Percentiles rank a stretch among this genome's conserved stretches.
Conservation (phyloP, 768 basidiomycete species). For the Sporobolomyces phaffii region DNA sequence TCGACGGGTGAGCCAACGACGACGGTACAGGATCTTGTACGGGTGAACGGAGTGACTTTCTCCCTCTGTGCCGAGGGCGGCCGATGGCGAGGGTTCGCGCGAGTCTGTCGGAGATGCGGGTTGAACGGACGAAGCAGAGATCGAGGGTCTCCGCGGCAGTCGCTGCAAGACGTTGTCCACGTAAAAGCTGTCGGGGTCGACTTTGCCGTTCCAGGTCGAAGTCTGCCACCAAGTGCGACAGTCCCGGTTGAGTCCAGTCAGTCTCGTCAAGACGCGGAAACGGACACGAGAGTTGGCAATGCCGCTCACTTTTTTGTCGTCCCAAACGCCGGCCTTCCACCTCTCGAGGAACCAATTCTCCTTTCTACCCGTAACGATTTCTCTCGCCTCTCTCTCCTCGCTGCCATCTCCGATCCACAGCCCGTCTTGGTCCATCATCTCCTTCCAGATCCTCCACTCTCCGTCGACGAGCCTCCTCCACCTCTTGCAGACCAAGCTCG, state of each 20-base stretch:
- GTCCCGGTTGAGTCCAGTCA: too few species aligned
- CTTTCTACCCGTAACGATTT: constrained; percentile 50
- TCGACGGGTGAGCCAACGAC: constrained; percentile 69
- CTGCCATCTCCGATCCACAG: constrained; percentile 85
- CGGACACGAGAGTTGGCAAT: too few species aligned
- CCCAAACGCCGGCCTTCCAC: constrained; percentile 41
- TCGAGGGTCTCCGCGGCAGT: neutral
- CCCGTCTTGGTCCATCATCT: constrained; percentile 71
- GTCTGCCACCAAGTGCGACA: neutral
- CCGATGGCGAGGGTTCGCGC: constrained; percentile 19
- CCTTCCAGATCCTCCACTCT: constrained; percentile 82
- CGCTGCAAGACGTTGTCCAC: constrained; percentile 45
- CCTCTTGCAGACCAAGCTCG: constrained; percentile 69
- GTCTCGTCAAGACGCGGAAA: too few species aligned
- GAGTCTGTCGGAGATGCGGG: constrained; percentile 41
- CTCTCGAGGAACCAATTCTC: constrained; percentile 38
- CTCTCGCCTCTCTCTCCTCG: constrained; percentile 70
- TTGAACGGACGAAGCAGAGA: constrained; percentile 25
- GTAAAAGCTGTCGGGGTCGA: constrained; percentile 50
- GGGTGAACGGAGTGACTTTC: constrained; percentile 58
- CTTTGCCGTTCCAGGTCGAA: constrained; percentile 43
- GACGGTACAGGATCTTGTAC: constrained; percentile 88
- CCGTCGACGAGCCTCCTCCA: constrained; percentile 91
- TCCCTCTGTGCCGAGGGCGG: neutral
- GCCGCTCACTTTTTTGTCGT: constrained; percentile 21